Base-by-base conservation (phyloP, 345 rosid species). In the Mangifera indica region DNA sequence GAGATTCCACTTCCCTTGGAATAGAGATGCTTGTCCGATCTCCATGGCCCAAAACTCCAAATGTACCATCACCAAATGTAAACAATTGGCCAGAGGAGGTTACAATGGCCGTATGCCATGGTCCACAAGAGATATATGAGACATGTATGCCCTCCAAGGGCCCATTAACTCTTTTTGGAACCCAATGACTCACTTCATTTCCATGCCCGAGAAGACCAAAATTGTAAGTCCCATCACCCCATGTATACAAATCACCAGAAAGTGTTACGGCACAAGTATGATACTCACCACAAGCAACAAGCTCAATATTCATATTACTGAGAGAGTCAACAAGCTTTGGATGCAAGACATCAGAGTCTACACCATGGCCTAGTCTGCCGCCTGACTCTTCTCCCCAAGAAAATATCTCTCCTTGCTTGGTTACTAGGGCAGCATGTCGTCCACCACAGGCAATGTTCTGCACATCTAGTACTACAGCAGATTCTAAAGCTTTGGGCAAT, bases 361-460 rank as follows among this genome's bases (percentile, higher is more conserved):
- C 90, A 55, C 95, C 95, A 82, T 89, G 95, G 78, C 95, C 95
- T 81, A 89, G 95, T 78, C 92, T 80, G 66, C 95, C 95, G 67
- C 90, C 92, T 11, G 86, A 84, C 83, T 87, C 95, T 86, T 84
- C 92, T 51, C 95, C 95, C 95, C 92, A 89, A 44, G 95, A 83
- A 73, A 89, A 89, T 60, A 87, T 74, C 72, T 89, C 95, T 59
- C 95, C 95, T 75, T 87, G 90, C 84, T 89, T 89, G 64, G 92
- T 86, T 46, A 89, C 92, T 44, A 89, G 73, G 77, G 95, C 86
- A 57, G 89, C 92, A 79, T 89, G 95, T 63, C 75, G 78, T 65
- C 89, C 85, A 51, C 95, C 95, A 74, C 95, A 89, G 57, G 90
- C 95, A 84, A 89, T 86, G 68, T 86, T 79, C 78, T 89, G 95